A percentile compares a stretch with the other conserved stretches of the same genome.
Evolutionary conservation across 306 rosid species (phyloP).

Genomic region (Albizia julibrissin): DNA sequence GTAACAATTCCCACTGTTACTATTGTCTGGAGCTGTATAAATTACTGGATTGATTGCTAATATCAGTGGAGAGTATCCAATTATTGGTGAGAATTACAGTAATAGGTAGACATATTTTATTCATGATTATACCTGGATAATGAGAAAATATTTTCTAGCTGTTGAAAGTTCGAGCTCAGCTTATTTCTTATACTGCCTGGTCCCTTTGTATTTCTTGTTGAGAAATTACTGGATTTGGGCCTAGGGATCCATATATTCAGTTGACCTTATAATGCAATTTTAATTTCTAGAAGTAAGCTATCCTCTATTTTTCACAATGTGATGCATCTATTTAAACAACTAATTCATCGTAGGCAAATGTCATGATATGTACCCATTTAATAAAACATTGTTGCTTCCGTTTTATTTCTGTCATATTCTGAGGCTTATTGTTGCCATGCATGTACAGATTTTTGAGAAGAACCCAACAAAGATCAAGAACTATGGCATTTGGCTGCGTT

Average conservation of each 20-base stretch:
- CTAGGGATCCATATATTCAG: background rate
- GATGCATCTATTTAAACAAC: background rate
- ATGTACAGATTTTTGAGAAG: conserved; percentile 64
- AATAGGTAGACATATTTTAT: background rate
- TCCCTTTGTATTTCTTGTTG: background rate
- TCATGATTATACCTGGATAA: background rate
- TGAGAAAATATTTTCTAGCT: background rate
- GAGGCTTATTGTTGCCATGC: background rate
- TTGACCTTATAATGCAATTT: background rate
- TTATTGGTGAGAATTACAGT: background rate
- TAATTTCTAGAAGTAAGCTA: background rate
- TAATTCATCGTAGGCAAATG: too few species aligned
- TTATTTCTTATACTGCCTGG: background rate
- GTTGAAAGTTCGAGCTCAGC: background rate
- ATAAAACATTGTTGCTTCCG: background rate
- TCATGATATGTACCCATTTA: background rate
- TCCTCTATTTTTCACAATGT: background rate
- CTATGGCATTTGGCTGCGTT: conserved; percentile 69
- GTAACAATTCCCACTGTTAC: background rate
- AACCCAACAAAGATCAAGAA: conserved; percentile 64
- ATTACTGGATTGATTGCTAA: background rate
- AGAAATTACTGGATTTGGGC: background rate
- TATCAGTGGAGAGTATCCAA: background rate
- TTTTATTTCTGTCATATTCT: background rate
- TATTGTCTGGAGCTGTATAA: background rate